Percentiles rank a stretch among this genome's conserved stretches.
phyloP scores from a whole-genome alignment of 2,329 filamentous ascomycete genomes.

The Penicillium brevicompactum region DNA sequence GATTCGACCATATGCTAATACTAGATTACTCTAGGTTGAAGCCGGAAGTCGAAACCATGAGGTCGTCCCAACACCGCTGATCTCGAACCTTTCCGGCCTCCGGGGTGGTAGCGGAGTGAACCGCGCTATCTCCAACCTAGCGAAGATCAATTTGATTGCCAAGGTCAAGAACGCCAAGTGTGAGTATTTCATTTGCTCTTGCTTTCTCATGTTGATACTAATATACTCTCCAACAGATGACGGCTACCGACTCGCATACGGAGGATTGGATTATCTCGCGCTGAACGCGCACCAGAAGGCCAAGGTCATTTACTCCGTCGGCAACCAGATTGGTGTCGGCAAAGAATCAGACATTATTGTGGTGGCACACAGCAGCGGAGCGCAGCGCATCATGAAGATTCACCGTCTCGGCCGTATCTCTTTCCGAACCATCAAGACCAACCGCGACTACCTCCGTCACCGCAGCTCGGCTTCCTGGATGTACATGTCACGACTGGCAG shows the following conservation, averaged over 20 bases:
- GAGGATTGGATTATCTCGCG: constrained; percentile 95
- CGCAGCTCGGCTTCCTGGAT: constrained; percentile 86
- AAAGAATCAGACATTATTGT: constrained; percentile 98
- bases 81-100: constrained; percentile 79
- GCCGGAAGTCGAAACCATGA: constrained; percentile 96
- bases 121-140: constrained; percentile 83
- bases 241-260: constrained; percentile 94
- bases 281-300: constrained; percentile 83
- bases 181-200: constrained; percentile 28
- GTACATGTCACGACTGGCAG: constrained; percentile 92
- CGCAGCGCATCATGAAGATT: constrained; percentile 87
- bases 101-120: constrained; percentile 79
- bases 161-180: constrained; percentile 92
- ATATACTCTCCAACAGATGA: constrained; percentile 60
- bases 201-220: neutral
- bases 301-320: constrained; percentile 84
- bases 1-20: constrained; percentile 7
- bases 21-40: constrained; percentile 67
- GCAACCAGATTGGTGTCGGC: constrained; percentile 90
- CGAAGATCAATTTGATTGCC: constrained; percentile 88
- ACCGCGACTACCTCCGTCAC: constrained; percentile 91
- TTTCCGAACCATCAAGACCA: constrained; percentile 93
- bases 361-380: constrained; percentile 76
- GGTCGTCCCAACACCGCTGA: constrained; percentile 87
- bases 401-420: constrained; percentile 94